Evolutionary conservation across 2,329 filamentous ascomycete genomes (phyloP).

Genomic region (Claviceps sp.): DNA sequence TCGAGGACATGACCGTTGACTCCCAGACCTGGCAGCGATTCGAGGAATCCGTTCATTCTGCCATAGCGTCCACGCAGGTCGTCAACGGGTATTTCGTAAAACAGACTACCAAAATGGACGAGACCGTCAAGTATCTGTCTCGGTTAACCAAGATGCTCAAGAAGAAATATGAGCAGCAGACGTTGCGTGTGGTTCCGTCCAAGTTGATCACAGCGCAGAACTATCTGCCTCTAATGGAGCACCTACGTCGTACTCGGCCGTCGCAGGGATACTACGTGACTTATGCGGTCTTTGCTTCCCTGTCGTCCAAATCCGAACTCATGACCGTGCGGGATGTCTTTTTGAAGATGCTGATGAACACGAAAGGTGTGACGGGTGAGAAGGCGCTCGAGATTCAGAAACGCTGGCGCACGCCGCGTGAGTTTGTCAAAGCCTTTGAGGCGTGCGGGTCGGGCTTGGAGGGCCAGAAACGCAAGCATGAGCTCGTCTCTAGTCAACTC

Average conservation of each 20-base stretch:
- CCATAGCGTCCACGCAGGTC: constrained; percentile 65
- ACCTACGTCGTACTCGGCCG: constrained; percentile 40
- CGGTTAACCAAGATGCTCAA: constrained; percentile 58
- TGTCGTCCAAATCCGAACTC: constrained; percentile 62
- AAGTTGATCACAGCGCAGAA: constrained; percentile 47
- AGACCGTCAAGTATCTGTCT: constrained; percentile 63
- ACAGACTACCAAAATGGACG: constrained; percentile 60
- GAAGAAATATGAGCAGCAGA: constrained; percentile 45
- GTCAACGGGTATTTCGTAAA: constrained; percentile 72
- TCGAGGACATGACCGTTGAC: constrained; percentile 58
- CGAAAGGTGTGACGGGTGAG: constrained; percentile 58
- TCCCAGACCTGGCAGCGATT: constrained; percentile 39
- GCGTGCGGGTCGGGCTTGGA: constrained; percentile 34
- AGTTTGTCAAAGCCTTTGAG: constrained; percentile 58
- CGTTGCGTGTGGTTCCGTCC: constrained; percentile 53
- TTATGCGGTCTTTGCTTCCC: constrained; percentile 56
- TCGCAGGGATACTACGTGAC: constrained; percentile 45
- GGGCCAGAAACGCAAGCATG: constrained; percentile 41
- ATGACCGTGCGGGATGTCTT: constrained; percentile 63
- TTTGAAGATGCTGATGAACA: constrained; percentile 80
- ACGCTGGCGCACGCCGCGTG: constrained; percentile 60
- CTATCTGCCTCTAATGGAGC: constrained; percentile 49
- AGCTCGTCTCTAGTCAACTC: constrained; percentile 45
- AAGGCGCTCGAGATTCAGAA: constrained; percentile 70
- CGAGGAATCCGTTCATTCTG: constrained; percentile 55